A percentile compares a stretch with the other conserved stretches of the same genome.
These are phyloP conservation scores for Ophiostoma novo-ulmi DNA, from an alignment of 2,329 filamentous ascomycete genomes.

Conservation along the genomic window DNA sequence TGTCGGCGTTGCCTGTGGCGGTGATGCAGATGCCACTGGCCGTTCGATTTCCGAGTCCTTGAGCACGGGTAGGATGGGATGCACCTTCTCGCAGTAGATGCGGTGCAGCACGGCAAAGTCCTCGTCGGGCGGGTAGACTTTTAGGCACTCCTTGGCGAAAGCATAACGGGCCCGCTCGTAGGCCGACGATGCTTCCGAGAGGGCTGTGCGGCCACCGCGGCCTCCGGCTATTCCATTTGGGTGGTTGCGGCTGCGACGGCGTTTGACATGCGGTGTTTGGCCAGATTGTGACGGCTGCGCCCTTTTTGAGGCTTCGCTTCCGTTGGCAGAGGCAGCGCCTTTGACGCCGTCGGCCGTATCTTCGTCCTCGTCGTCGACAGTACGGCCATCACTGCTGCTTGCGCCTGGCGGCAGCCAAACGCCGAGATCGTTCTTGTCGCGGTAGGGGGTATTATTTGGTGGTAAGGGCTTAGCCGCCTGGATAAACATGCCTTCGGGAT, in stretches of 20 bases:
- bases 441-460: conserved; percentile 37
- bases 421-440: conserved; percentile 47
- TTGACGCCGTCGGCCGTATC: neutral
- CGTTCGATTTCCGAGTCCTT: conserved; percentile 33
- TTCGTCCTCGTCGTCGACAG: conserved; percentile 12
- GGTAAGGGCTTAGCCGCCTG: conserved; percentile 45
- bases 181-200: conserved; percentile 22
- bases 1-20: neutral
- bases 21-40: neutral
- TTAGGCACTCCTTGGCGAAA: conserved; percentile 38
- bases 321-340: neutral
- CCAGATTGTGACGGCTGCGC: neutral
- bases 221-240: neutral
- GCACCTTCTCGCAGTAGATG: conserved; percentile 49
- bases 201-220: conserved; percentile 1
- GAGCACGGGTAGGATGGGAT: conserved; percentile 52
- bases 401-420: conserved; percentile 41
- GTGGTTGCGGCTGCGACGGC: conserved; percentile 13
- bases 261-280: neutral
- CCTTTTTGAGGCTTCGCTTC: neutral
- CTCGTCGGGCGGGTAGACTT: conserved; percentile 43
- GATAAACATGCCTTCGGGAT: conserved; percentile 56
- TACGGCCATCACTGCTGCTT: neutral
- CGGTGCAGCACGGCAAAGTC: conserved; percentile 44
- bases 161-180: conserved; percentile 26